Evolutionary conservation across 2,329 filamentous ascomycete genomes (phyloP).

Genomic region (Ceratocystis lukuohia): DNA sequence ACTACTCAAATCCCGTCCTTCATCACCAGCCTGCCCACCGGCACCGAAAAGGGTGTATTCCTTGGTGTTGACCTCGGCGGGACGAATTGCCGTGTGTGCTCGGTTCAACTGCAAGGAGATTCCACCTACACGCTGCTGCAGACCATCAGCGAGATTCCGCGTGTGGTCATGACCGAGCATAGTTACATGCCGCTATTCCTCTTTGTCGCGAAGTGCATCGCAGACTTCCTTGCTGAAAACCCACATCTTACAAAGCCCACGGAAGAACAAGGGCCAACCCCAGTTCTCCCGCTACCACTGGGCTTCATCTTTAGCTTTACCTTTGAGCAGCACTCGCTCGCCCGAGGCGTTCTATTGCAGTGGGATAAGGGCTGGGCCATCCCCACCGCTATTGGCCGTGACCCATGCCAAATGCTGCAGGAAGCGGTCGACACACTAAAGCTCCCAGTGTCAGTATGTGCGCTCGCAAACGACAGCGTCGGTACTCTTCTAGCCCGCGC

Average conservation of each 20-base stretch:
- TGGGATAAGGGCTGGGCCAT: constrained; percentile 79
- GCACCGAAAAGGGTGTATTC: constrained; percentile 51
- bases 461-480: constrained; percentile 67
- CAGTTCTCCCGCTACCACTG: constrained; percentile 19
- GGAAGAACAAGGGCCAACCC: neutral
- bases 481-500: constrained; percentile 68
- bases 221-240: constrained; percentile 42
- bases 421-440: constrained; percentile 54
- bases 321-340: constrained; percentile 56
- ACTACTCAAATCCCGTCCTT: constrained; percentile 68
- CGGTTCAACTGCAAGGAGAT: constrained; percentile 34
- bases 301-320: constrained; percentile 47
- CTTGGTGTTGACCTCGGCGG: constrained; percentile 28
- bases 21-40: constrained; percentile 63
- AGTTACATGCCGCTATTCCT: constrained; percentile 49
- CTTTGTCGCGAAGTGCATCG: constrained; percentile 62
- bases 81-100: constrained; percentile 27
- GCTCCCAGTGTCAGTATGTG: constrained; percentile 57
- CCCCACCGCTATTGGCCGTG: constrained; percentile 58
- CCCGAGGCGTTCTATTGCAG: constrained; percentile 55
- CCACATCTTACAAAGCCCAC: neutral
- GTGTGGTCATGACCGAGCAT: constrained; percentile 21
- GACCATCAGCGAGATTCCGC: constrained; percentile 31
- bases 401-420: constrained; percentile 61
- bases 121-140: constrained; percentile 59